Evolutionary conservation across 345 rosid genomes (phyloP).

Genomic region (Brassica napus): DNA sequence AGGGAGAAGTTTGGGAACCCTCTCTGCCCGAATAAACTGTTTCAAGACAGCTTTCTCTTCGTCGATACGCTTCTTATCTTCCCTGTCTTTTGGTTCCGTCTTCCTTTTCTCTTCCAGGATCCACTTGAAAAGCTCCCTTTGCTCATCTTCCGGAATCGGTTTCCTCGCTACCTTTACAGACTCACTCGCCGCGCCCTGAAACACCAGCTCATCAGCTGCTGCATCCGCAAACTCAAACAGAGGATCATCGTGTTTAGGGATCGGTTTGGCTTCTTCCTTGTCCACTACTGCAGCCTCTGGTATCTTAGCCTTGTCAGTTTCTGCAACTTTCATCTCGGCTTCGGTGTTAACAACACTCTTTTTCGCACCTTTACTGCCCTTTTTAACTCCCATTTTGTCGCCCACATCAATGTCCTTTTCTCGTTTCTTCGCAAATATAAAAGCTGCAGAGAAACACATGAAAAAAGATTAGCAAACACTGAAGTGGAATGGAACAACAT

Average conservation of each 20-base stretch:
- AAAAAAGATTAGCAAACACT: constrained; percentile 10
- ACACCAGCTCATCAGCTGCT: constrained; percentile 20
- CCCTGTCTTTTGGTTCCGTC: constrained; percentile 49
- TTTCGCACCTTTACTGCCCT: constrained; percentile 36
- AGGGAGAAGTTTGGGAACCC: constrained; percentile 50
- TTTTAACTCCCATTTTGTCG: constrained; percentile 25
- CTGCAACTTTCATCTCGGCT: constrained; percentile 33
- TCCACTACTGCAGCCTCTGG: constrained; percentile 9
- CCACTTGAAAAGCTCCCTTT: constrained; percentile 72
- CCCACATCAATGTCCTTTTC: constrained; percentile 42
- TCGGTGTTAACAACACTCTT: constrained; percentile 28
- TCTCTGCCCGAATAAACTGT: constrained; percentile 54
- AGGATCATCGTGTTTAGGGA: constrained; percentile 32
- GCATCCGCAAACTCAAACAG: constrained; percentile 23
- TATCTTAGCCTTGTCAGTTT: constrained; percentile 30
- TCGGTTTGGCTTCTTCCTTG: constrained; percentile 29
- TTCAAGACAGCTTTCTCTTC: constrained; percentile 77
- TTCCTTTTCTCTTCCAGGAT: constrained; percentile 78
- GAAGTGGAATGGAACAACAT: not conserved
- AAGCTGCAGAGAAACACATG: constrained; percentile 48
- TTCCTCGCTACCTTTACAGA: constrained; percentile 42
- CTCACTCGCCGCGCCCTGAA: constrained; percentile 28
- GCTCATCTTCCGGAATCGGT: constrained; percentile 70
- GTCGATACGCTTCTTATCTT: constrained; percentile 58
- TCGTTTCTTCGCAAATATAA: constrained; percentile 56